Base-by-base conservation (phyloP, 1,139 yeast species). In the Schizosaccharomyces versatilis region DNA sequence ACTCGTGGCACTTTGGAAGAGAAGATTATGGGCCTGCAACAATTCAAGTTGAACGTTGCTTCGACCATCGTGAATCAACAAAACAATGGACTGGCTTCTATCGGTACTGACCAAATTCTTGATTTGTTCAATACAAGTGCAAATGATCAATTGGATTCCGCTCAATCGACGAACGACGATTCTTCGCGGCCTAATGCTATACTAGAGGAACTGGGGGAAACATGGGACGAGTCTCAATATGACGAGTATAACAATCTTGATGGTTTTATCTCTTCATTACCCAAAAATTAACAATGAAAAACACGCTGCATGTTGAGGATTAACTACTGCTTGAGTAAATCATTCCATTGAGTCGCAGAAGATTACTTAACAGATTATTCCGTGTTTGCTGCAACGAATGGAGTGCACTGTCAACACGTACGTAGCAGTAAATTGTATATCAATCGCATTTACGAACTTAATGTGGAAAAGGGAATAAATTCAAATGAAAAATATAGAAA, bases 21-120 rank as follows among this genome's bases (percentile, higher is more conserved):
- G 65, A 88, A 93, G 69, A 93, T 93, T 60, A 93, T 93, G 99
- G 97, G 98, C 47, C 73, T 93, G 62, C 99, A 93, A 65, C 85
- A 85, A 67, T 93, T 93, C 77, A 93, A 93, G 70, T 81, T 93
- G 82, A 90, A 88, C 66, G 85, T 93, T 65, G 99, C 98, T 0
- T 84, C 95, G 0, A 84, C 96, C 0, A 84, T 93, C 62, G 94
- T 93, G 56, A 88, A 88, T 65, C 99, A 93, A 67, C 98, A 93
- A 66, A 93, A 93, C 66, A 77, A 94, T 9, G 98, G 97, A 0
- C 74, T 93, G 61, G 78, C 85, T 6, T 84, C 96, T 0, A 93
- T 93, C 98, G 97, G 86, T 64, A 88, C 98, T 0, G 88, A 84
- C 64, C 97, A 93, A 68, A 73, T 93, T 59, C 72, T 93, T 55